Base-by-base conservation (phyloP, 2,329 filamentous ascomycete species). In the Scedosporium dehoogii region DNA sequence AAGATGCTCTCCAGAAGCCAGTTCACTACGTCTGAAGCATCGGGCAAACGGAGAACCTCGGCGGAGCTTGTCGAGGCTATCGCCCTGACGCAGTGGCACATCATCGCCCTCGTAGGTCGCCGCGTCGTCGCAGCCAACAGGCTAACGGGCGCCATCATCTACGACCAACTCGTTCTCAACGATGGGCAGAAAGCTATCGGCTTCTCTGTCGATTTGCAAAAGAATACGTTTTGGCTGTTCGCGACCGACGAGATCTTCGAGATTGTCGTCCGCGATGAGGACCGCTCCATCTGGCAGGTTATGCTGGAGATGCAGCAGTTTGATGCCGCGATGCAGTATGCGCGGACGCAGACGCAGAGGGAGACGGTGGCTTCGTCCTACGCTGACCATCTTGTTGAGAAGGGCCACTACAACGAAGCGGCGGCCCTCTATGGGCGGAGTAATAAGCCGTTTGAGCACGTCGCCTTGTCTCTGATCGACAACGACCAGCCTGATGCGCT, bases 181-280 rank as follows among this genome's bases (percentile, higher is more conserved):
- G 82, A 85, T 4, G 90, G 89, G 0, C 90, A 96, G 68, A 87
- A 82, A 68, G 85, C 88, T 4, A 78, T 99, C n/a, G 92, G 90
- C 0, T 82, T 99, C 18, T 88, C 92, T 59, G 87, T 93, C 7
- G 94, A 99, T 73, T 83, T 89, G 64, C 93, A 94, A 73, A 96
- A 97, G 78, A 96, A 93, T 70, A 99, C 94, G 0, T 97, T 93
- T 71, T 99, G 96, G 94, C 82, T 99, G 2, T 96, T 97, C 70
- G 97, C 93, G 0, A 83, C 85, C 0, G 84, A 90, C 63, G 92
- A 96, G 69, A 96, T 99, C 59, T 97, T 92, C 68, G 94, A 99
- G 75, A 88, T 99, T 63, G 90, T 94, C 12, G 88, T 93, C 12
- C 88, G 87, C 55, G 91, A 97, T 62, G 94, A 99, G 73, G 90